Base-by-base conservation (phyloP, 768 basidiomycete species). In the Hygrophorus pudorinus region DNA sequence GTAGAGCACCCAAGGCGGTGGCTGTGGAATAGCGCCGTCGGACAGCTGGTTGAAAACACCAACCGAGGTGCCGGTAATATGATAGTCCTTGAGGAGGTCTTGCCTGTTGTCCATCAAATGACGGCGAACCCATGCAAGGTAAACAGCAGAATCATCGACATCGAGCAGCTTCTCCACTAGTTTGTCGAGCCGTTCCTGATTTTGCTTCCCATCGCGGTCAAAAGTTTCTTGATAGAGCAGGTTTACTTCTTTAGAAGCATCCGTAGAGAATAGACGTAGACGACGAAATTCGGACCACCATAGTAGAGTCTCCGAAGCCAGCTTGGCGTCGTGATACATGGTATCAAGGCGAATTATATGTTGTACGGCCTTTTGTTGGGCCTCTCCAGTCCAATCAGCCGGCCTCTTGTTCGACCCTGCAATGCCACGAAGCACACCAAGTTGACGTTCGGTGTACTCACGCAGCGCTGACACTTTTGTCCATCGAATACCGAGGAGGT, bases 271-370 rank as follows among this genome's bases (percentile, higher is more conserved):
- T 27, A 53, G 37, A 34, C 49, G 45, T 2, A 53, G 47, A 20
- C 50, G 49, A 28, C 51, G 41, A 44, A 50, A 50, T 44, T 53
- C 51, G 14, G 38, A 44, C 51, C 51, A 53, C 51, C 51, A 53
- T 14, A 49, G 29, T 21, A 41, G 30, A 16, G 38, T 45, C 35
- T 36, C 35, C 13, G 24, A 44, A 18, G 40, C 14, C n/a, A 36
- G 35, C 32, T 29, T 39, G 41, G 36, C 41, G 3, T 28, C 35
- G 38, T 18, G 33, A 41, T 50, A 53, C 36, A 53, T 17, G 11
- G 29, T 4, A 12, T 28, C 33, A 29, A 53, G 33, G 17, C 37
- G 21, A 14, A 13, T n/a, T 4, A 52, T 34, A 29, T 49, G 47
- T 38, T 37, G 6, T 10, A 52, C 51, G n/a, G 51, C 48, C 21